phyloP scores from a whole-genome alignment of 2,329 filamentous ascomycete genomes.

The Xylogone sp. region DNA sequence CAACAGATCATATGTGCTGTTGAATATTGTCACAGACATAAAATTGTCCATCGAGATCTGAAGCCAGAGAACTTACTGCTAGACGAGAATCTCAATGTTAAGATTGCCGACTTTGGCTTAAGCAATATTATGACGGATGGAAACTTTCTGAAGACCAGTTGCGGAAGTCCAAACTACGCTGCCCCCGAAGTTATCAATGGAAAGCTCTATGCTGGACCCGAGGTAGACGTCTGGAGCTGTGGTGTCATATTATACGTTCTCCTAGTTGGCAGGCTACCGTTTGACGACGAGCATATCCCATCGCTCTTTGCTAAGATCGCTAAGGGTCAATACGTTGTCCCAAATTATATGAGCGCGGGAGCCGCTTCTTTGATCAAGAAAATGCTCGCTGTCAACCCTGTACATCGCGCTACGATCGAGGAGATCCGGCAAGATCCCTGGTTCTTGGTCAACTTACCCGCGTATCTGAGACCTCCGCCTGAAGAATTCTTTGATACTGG shows the following conservation, averaged over 20 bases:
- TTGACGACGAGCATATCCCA: conserved; percentile 98
- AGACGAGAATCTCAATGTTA: conserved; percentile 94
- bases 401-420: conserved; percentile 88
- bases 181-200: conserved; percentile 97
- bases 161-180: conserved; percentile 96
- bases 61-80: conserved; percentile 96
- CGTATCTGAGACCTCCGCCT: conserved; percentile 80
- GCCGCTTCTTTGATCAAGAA: conserved; percentile 80
- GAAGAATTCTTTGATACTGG: conserved; percentile 93
- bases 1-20: conserved; percentile 99
- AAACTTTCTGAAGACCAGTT: conserved; percentile 98
- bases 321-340: conserved; percentile 87
- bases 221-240: conserved; percentile 98
- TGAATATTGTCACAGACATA: conserved; percentile 97
- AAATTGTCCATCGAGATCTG: conserved; percentile 95
- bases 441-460: conserved; percentile 83
- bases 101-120: conserved; percentile 97
- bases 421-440: conserved; percentile 92
- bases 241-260: conserved; percentile 87
- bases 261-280: conserved; percentile 79
- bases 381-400: conserved; percentile 93
- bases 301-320: conserved; percentile 97
- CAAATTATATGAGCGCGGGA: conserved; percentile 83
- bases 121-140: conserved; percentile 99
- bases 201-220: conserved; percentile 93